Evolutionary conservation across 164 flowering plant species (phyloP), one percentile per base, ranked within the genome.

Genomic region (Vitis cinerea): DNA sequence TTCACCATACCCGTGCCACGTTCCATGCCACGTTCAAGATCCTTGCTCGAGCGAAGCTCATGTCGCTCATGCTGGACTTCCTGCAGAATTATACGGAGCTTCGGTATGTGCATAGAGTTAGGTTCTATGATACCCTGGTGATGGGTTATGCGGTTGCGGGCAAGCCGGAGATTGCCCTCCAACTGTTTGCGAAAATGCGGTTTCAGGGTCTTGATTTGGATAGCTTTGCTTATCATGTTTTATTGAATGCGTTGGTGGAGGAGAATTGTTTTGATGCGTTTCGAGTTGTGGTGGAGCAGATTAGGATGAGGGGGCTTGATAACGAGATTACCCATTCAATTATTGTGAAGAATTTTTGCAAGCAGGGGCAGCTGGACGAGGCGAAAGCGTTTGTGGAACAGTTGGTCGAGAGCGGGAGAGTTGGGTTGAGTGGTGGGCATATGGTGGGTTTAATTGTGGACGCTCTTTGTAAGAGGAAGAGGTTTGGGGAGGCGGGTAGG

Each of bases 131-230:
- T 51, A 81, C 82, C 0, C 76, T 94, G 52, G 94, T 94, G 6
- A 85, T 91, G 81, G 97, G 97, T 0, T 92, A 94, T 63, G 86
- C 97, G 0, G 64, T 92, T 2, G 94, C 90, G 0, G 96, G 99
- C 2, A 79, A 83, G 54, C 82, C 82, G 1, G 85, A 86, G n/a
- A 19, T 80, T 61, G 99, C 99, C 1, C 83, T 94, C 65, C 83
- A 83, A 12, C 63, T 86, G 86, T 84, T 89, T 69, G 95, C 87
- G 63, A 81, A 50, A 82, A 90, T 94, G 97, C 85, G 97, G 37
- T 89, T 83, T 59, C 74, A 72, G 9, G 99, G 97, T 12, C 48
- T 83, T 4, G 97, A 92, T 71, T 81, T 92, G 76, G 89, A 88
- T 63, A 2, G 27, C 0, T 77, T 84, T 67, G 75, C 82, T 1